These are phyloP conservation scores for Parathielavia appendiculata DNA, from an alignment of 495 filamentous ascomycete genomes.

Conservation along the genomic window DNA sequence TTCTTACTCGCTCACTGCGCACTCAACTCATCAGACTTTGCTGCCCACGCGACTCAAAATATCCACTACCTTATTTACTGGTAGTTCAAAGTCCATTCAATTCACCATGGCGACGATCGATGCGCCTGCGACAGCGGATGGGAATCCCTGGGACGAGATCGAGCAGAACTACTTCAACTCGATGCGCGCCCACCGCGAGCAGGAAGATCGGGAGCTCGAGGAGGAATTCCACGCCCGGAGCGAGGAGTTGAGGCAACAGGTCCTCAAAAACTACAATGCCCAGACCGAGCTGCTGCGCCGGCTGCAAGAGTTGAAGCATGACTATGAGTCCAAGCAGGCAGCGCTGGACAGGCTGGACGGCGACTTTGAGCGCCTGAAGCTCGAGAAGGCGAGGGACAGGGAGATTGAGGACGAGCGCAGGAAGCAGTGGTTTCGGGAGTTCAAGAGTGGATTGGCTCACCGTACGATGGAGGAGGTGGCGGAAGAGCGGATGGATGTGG, in stretches of 20 bases:
- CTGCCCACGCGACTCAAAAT: too few relatives aligned
- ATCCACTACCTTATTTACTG: too few relatives aligned
- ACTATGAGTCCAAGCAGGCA: not conserved
- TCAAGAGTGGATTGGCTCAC: conserved; percentile 9
- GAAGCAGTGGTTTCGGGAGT: conserved; percentile 12
- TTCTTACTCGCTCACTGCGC: too few relatives aligned
- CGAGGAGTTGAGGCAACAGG: not conserved
- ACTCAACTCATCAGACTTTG: too few relatives aligned
- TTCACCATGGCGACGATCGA: not conserved
- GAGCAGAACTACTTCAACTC: conserved; percentile 28
- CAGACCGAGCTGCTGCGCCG: conserved; percentile 12
- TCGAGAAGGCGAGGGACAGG: not conserved
- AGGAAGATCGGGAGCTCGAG: conserved; percentile 21
- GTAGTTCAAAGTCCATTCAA: too few relatives aligned
- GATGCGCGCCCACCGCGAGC: conserved; percentile 10
- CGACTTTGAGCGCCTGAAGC: not conserved
- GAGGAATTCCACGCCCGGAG: not conserved
- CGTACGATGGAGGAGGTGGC: not conserved
- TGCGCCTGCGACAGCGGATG: not conserved
- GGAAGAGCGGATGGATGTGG: not conserved
- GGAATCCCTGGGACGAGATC: conserved; percentile 26
- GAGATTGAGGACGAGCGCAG: conserved; percentile 16
- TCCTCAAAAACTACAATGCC: conserved; percentile 12
- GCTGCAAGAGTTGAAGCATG: conserved; percentile 1
- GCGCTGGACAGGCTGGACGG: not conserved